phyloP scores from a whole-genome alignment of 371 early-diverging fungal species.

The Rhizopus stolonifer region DNA sequence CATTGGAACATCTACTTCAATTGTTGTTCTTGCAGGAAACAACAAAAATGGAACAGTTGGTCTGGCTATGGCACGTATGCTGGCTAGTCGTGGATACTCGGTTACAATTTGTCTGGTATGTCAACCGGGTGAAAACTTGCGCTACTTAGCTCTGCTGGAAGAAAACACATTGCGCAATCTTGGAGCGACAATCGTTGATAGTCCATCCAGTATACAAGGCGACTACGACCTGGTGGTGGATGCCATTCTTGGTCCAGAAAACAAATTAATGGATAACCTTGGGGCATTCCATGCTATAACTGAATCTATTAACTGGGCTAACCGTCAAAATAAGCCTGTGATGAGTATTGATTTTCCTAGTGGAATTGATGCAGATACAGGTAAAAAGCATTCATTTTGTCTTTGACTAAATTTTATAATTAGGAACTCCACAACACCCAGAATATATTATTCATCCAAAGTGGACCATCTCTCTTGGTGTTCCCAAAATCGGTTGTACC shows the following conservation, averaged over 20 bases:
- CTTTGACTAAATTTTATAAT: not conserved
- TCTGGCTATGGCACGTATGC: constrained; percentile 67
- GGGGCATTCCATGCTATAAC: constrained; percentile 48
- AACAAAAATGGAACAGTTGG: constrained; percentile 74
- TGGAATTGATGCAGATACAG: constrained; percentile 62
- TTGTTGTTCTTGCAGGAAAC: constrained; percentile 73
- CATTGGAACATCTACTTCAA: constrained; percentile 57
- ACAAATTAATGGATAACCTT: constrained; percentile 54
- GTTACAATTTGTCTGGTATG: constrained; percentile 63
- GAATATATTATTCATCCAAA: constrained; percentile 49
- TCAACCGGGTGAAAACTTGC: constrained; percentile 32
- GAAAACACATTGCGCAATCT: constrained; percentile 34
- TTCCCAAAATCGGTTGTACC: constrained; percentile 66
- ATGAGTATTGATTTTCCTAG: constrained; percentile 74
- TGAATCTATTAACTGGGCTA: constrained; percentile 71
- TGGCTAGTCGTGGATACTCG: constrained; percentile 71
- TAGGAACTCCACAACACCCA: constrained; percentile 16
- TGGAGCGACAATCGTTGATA: constrained; percentile 32
- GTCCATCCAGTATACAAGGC: not conserved
- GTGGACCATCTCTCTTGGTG: constrained; percentile 80
- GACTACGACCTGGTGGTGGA: constrained; percentile 71
- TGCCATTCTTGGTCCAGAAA: constrained; percentile 67
- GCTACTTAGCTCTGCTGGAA: constrained; percentile 23
- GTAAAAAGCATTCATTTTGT: constrained; percentile 17
- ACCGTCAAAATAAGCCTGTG: constrained; percentile 61